Percentiles rank a stretch among this genome's conserved stretches.
phyloP scores from a whole-genome alignment of 257 asterid genomes.

The Jacaranda copaia region DNA sequence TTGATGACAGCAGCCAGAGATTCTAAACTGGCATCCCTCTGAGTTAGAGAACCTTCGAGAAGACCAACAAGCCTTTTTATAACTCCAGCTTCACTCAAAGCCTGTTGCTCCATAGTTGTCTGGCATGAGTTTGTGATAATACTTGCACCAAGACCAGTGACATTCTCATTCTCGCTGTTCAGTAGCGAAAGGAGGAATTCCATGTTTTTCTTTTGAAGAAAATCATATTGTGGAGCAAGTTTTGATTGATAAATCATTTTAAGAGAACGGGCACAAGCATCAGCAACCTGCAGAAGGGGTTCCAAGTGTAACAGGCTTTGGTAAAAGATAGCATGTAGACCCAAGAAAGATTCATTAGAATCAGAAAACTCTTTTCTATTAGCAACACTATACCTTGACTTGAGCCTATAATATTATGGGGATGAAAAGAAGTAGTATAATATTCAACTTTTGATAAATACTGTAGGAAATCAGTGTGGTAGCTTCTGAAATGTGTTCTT shows the following conservation, averaged over 20 bases:
- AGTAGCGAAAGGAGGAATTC: slow-evolving; percentile 73
- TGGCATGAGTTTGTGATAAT: slow-evolving; percentile 86
- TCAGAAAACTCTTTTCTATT: slow-evolving; percentile 10
- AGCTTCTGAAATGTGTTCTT: neutral
- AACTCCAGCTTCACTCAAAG: slow-evolving; percentile 77
- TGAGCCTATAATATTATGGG: slow-evolving; percentile 8
- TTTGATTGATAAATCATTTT: slow-evolving; percentile 91
- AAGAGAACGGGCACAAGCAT: slow-evolving; percentile 93
- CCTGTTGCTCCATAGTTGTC: slow-evolving; percentile 73
- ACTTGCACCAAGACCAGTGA: slow-evolving; percentile 89
- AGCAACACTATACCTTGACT: slow-evolving; percentile 11
- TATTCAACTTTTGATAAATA: slow-evolving; percentile 15
- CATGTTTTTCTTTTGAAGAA: slow-evolving; percentile 69
- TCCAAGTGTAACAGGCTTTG: slow-evolving; percentile 34
- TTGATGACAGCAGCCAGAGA: slow-evolving; percentile 75
- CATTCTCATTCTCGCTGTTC: slow-evolving; percentile 81
- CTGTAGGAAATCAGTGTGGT: neutral
- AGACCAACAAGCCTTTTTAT: slow-evolving; percentile 70
- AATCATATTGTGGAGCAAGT: slow-evolving; percentile 81
- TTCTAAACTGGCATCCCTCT: slow-evolving; percentile 90
- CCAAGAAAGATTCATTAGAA: slow-evolving; percentile 24
- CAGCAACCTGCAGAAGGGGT: slow-evolving; percentile 75
- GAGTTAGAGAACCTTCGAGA: slow-evolving; percentile 80
- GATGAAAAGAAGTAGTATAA: neutral
- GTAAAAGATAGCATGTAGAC: slow-evolving; percentile 10